phyloP scores from a whole-genome alignment of 768 basidiomycete genomes.

The Crassisporium funariophilum region DNA sequence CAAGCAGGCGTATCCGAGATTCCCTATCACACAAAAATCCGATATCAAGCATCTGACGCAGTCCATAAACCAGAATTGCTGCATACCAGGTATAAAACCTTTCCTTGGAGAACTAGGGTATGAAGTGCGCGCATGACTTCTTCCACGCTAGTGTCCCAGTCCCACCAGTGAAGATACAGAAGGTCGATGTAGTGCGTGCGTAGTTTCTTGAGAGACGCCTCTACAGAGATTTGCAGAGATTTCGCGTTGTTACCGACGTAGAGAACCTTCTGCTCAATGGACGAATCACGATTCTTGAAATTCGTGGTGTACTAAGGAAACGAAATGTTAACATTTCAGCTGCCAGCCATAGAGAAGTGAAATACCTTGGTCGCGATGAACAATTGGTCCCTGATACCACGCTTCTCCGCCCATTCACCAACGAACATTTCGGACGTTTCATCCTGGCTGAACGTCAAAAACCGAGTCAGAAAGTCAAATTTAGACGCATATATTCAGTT shows the following conservation, averaged over 20 bases:
- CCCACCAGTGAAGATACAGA: conserved; percentile 53
- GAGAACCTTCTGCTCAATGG: conserved; percentile 34
- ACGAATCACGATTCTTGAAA: conserved; percentile 27
- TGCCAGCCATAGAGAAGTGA: background rate
- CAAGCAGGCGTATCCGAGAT: conserved; percentile 46
- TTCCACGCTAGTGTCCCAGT: conserved; percentile 51
- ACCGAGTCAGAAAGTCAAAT: background rate
- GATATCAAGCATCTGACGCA: no score
- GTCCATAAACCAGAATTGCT: background rate
- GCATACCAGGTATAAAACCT: conserved; percentile 48
- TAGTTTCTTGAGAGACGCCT: conserved; percentile 48
- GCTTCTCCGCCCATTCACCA: conserved; percentile 53
- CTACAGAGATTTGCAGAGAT: conserved; percentile 41
- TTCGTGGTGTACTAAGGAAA: conserved; percentile 30
- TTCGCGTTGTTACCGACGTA: conserved; percentile 53
- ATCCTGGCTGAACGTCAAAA: conserved; percentile 41
- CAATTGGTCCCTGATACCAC: conserved; percentile 49
- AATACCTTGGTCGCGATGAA: conserved; percentile 49
- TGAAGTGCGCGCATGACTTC: conserved; percentile 62
- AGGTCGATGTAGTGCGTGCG: conserved; percentile 50
- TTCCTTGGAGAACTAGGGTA: conserved; percentile 49
- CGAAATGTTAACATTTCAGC: background rate
- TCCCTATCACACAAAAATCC: conserved; percentile 22
- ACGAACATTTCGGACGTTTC: conserved; percentile 56
- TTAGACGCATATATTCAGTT: background rate